A percentile compares a stretch with the other conserved stretches of the same genome.
phyloP scores from a whole-genome alignment of 2,329 filamentous ascomycete genomes.

The Clonostachys rhizophaga region DNA sequence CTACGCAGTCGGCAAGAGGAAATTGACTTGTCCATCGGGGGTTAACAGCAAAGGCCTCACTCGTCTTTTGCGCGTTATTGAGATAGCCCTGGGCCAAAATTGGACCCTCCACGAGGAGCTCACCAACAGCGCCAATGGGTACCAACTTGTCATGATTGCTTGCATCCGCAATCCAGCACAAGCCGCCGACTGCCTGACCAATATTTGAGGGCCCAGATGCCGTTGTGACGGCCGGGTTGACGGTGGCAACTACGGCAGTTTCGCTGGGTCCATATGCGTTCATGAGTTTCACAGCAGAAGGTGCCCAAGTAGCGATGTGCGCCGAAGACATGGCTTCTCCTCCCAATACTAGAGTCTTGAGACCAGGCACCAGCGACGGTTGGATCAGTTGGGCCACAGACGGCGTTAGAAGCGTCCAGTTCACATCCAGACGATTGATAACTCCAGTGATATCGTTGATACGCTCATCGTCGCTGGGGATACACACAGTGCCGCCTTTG shows the following conservation, averaged over 20 bases:
- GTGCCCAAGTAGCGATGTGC: background rate
- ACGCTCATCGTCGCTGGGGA: slow-evolving; percentile 4
- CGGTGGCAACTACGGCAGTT: slow-evolving; percentile 3
- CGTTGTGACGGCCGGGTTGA: background rate
- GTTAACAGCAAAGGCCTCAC: slow-evolving; percentile 26
- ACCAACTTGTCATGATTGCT: slow-evolving; percentile 4
- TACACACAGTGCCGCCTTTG: slow-evolving; percentile 3
- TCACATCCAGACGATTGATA: slow-evolving; percentile 7
- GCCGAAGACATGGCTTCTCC: background rate
- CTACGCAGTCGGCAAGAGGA: background rate
- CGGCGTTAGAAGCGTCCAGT: slow-evolving; percentile 11
- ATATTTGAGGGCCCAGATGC: slow-evolving; percentile 1
- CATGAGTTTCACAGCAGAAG: slow-evolving; percentile 1
- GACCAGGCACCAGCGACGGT: background rate
- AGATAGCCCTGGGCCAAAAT: slow-evolving; percentile 16
- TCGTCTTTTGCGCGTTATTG: slow-evolving; percentile 11
- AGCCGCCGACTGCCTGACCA: background rate
- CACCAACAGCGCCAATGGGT: slow-evolving; percentile 12
- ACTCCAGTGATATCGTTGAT: slow-evolving; percentile 2
- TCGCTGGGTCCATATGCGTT: slow-evolving; percentile 15
- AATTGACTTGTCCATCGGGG: slow-evolving; percentile 9
- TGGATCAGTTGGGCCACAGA: background rate
- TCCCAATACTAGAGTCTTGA: background rate
- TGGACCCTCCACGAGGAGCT: slow-evolving; percentile 17
- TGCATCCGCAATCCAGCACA: background rate